Conservation (phyloP, 2,329 filamentous ascomycete species). For the Fusarium virguliforme region DNA sequence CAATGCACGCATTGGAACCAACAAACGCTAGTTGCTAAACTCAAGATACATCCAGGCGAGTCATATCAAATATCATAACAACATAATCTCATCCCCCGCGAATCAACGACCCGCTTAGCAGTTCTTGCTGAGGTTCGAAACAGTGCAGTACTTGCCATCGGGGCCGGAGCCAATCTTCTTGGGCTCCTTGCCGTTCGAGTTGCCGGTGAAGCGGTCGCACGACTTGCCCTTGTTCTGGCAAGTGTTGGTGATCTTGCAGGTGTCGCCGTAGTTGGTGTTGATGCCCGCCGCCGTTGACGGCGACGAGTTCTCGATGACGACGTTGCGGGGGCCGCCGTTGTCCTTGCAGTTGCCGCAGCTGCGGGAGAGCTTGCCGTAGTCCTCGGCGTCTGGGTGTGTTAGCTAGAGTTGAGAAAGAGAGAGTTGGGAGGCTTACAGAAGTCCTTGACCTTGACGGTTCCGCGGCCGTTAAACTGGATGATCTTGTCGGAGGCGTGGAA, state of each 20-base stretch:
- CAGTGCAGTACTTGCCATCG: slow-evolving; percentile 44
- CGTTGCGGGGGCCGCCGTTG: slow-evolving; percentile 43
- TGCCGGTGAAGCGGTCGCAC: slow-evolving; percentile 44
- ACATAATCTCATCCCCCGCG: neutral
- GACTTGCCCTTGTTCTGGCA: slow-evolving; percentile 47
- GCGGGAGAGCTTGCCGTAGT: slow-evolving; percentile 65
- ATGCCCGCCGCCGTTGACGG: slow-evolving; percentile 46
- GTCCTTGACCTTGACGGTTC: slow-evolving; percentile 58
- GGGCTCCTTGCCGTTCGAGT: slow-evolving; percentile 45
- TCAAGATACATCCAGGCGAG: slow-evolving; percentile 1
- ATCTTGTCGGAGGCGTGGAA: slow-evolving; percentile 49
- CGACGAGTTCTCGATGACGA: slow-evolving; percentile 43
- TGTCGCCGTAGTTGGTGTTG: slow-evolving; percentile 50
- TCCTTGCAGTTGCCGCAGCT: slow-evolving; percentile 61
- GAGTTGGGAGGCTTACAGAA: slow-evolving; percentile 43
- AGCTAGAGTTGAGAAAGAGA: neutral
- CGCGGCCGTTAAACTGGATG: slow-evolving; percentile 61
- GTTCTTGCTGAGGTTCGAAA: slow-evolving; percentile 23
- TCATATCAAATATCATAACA: neutral
- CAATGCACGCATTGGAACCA: neutral
- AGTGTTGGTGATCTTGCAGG: slow-evolving; percentile 45
- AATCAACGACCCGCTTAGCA: slow-evolving; percentile 34
- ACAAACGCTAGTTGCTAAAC: neutral
- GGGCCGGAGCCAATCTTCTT: slow-evolving; percentile 47
- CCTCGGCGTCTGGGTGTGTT: slow-evolving; percentile 29